Conservation (phyloP, 2,329 filamentous ascomycete species). For the Biscogniauxia sp. region DNA sequence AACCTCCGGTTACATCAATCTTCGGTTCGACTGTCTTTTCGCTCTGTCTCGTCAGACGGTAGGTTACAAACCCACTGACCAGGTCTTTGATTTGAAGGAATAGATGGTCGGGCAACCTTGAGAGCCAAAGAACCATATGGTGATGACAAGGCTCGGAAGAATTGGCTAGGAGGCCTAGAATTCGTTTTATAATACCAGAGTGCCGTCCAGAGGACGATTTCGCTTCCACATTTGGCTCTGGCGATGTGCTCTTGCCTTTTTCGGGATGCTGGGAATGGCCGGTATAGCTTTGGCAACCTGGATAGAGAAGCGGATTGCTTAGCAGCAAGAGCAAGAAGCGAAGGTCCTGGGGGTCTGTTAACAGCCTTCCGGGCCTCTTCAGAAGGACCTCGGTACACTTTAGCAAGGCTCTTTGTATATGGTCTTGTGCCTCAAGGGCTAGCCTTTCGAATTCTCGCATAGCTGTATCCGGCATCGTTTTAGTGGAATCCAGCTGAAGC, state of each 20-base stretch:
- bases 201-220: conserved; percentile 55
- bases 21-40: conserved; percentile 61
- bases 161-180: conserved; percentile 77
- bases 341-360: conserved; percentile 67
- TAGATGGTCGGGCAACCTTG: conserved; percentile 62
- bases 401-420: conserved; percentile 67
- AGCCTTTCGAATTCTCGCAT: conserved; percentile 46
- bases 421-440: conserved; percentile 59
- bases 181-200: conserved; percentile 80
- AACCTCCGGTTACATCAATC: conserved; percentile 60
- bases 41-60: conserved; percentile 70
- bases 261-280: conserved; percentile 39
- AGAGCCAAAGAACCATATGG: conserved; percentile 75
- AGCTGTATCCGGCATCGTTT: conserved; percentile 34
- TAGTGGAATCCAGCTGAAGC: conserved; percentile 34
- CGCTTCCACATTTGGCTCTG: conserved; percentile 15
- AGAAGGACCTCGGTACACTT: conserved; percentile 77
- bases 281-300: conserved; percentile 38
- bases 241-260: conserved; percentile 16
- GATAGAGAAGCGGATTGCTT: conserved; percentile 72
- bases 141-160: conserved; percentile 73
- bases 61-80: conserved; percentile 74
- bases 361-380: conserved; percentile 70
- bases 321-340: conserved; percentile 77
- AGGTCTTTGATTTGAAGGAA: conserved; percentile 76